phyloP scores from a whole-genome alignment of 495 filamentous ascomycete species.

The Trichocladium uniseriatum region DNA sequence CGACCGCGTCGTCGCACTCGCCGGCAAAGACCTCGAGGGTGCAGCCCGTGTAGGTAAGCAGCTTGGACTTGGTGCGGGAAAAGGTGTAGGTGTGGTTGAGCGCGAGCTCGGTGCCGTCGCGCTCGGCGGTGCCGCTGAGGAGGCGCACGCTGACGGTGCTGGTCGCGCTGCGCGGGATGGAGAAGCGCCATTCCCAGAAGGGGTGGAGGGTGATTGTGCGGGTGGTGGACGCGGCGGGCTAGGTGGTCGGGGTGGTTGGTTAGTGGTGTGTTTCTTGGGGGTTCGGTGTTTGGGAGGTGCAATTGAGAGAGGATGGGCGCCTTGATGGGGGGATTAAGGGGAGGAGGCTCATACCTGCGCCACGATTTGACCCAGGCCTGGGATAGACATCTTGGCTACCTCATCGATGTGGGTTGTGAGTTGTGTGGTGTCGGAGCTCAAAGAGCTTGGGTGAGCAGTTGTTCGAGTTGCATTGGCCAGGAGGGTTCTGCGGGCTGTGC shows the following conservation, averaged over 20 bases:
- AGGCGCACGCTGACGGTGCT: slow-evolving; percentile 34
- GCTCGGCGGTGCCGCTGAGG: slow-evolving; percentile 74
- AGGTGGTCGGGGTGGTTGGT: no score
- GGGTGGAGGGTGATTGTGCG: slow-evolving; percentile 34
- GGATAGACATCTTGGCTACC: slow-evolving; percentile 31
- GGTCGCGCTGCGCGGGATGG: slow-evolving; percentile 52
- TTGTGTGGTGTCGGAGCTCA: not conserved
- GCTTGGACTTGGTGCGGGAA: slow-evolving; percentile 69
- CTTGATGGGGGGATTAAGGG: no score
- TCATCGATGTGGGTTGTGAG: not conserved
- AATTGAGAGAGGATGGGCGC: no score
- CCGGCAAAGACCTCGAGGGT: slow-evolving; percentile 56
- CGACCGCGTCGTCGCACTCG: slow-evolving; percentile 37
- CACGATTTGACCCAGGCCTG: slow-evolving; percentile 43
- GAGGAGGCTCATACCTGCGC: slow-evolving; percentile 25
- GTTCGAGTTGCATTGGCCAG: no score
- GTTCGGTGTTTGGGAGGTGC: no score
- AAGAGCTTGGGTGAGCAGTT: not conserved
- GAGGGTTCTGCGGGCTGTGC: no score
- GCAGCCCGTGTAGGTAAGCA: slow-evolving; percentile 89
- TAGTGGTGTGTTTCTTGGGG: no score
- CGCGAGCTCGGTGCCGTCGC: slow-evolving; percentile 93
- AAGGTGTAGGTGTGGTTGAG: slow-evolving; percentile 73
- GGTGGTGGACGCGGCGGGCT: slow-evolving; percentile 16
- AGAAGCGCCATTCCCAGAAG: slow-evolving; percentile 81